Evolutionary conservation across 352 stramenopile species (phyloP), one percentile per base, ranked within the genome.

Genomic region (Globisporangium orthogonon): DNA sequence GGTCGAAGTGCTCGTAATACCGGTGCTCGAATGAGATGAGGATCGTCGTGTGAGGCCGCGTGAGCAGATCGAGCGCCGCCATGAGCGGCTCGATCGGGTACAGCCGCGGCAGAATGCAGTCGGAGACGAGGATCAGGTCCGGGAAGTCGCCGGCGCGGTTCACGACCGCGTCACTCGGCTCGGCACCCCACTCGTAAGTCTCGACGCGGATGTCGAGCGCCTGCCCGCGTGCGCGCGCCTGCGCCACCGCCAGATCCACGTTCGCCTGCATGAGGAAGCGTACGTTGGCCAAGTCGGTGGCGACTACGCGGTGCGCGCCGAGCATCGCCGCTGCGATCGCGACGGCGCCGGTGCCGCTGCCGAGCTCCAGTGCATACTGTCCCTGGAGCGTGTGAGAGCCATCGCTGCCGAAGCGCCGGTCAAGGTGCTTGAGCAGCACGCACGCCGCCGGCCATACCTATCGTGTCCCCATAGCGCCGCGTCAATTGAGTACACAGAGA

Each of bases 81-180:
- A 98, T 89, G 29, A 98, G 83, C 2, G 95, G 94, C 54, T 96
- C 91, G 52, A 98, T 96, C 0, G 95, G 93, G 71, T 98, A 98
- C 31, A 98, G 67, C 37, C 96, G 87, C n/a, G 95, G 95, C 6
- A 98, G 63, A 30, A 98, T 95, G 69, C 94, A 98, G 67, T 98
- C 94, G 1, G 94, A 96, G 44, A 97, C 87, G 9, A 98, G 70
- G 30, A 98, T 80, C 31, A 98, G 56, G 54, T 91, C 76, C 7
- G 81, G 81, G 29, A 73, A 73, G 4, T 31, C 45, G 0, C 17
- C 53, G 14, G 58, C 31, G 0, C 41, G 40, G 9, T 63, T 48
- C 4, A 88, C 58, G 23, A 91, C 59, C 0, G 35, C 65, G 33
- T 55, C 33, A 4, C 61, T 69, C 29, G 76, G 66, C 62, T 73